Conservation (phyloP, 495 filamentous ascomycete genomes). For the Aspergillus mulundensis region DNA sequence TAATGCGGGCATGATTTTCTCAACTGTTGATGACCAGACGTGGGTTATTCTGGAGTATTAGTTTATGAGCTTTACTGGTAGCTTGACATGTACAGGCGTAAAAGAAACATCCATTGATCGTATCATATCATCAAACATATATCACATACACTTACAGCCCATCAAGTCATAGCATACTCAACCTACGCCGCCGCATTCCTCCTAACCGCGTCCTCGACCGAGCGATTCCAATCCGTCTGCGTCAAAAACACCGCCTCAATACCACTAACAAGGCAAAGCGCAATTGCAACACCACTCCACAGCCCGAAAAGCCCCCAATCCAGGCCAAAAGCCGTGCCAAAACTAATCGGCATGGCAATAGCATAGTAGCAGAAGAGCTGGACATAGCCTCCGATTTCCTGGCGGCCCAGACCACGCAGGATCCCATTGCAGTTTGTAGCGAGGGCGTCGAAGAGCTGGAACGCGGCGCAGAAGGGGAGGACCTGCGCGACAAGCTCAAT, state of each 20-base stretch:
- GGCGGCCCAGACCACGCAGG: constrained; percentile 76
- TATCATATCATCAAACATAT: neutral
- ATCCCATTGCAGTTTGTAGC: constrained; percentile 77
- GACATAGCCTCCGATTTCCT: constrained; percentile 84
- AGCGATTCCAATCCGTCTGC: constrained; percentile 65
- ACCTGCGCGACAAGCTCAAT: constrained; percentile 66
- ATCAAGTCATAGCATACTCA: too few species aligned
- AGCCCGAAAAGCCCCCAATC: constrained; percentile 71
- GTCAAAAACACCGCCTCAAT: constrained; percentile 66
- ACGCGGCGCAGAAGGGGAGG: constrained; percentile 75
- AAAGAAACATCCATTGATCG: neutral
- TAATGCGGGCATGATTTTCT: constrained; percentile 70
- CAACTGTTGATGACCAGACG: constrained; percentile 82
- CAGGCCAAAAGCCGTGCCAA: constrained; percentile 68
- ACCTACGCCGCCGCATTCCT: constrained; percentile 58
- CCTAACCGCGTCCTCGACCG: constrained; percentile 65
- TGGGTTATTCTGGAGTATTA: constrained; percentile 68
- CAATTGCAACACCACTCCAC: constrained; percentile 77
- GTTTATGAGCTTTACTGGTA: neutral
- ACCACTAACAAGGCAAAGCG: constrained; percentile 57
- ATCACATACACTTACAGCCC: neutral
- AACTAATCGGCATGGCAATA: constrained; percentile 79
- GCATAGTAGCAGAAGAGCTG: constrained; percentile 82
- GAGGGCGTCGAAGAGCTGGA: constrained; percentile 83
- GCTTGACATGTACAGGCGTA: neutral